Base-by-base conservation (phyloP, 1,284 basidiomycete species). In the Papiliotrema laurentii region DNA sequence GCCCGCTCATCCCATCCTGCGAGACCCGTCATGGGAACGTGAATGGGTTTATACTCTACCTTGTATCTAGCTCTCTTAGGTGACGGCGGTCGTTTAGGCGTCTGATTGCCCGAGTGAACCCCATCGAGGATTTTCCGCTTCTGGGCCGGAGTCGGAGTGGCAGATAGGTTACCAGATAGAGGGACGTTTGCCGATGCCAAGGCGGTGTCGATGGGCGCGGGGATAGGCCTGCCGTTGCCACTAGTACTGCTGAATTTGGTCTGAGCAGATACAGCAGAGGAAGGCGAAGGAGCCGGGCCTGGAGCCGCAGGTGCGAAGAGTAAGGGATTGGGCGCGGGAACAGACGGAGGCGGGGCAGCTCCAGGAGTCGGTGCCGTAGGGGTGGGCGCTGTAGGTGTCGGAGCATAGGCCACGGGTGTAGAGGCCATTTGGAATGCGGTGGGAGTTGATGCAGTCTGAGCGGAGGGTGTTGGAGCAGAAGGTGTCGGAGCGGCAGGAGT, bases 11-110 rank as follows among this genome's bases (percentile, higher is more conserved):
- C 89, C 64, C 91, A 85, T 13, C 93, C 93, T 27, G 89, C 91
- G 51, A 83, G 78, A 0, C 84, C 85, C n/a, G 86, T 83, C 25
- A 88, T 71, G 49, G 87, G 84, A 24, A 87, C 83, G 10, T 81
- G 81, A 16, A 89, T 76, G 0, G 94, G 94, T 24, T 87, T 77
- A 68, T 97, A 98, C 75, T 92, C 88, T 59, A 97, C 87, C 73
- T 86, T 89, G 62, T 87, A 85, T 51, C 89, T 82, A 31, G 81
- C 71, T 6, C 76, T 71, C 51, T 62, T 73, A 27, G 56, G 66
- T 6, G 49, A 60, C 39, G 48, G 59, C 14, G 50, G 63, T 38
- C 43, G 9, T 21, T 22, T 11, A 13, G 24, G 18, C 11, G 24
- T 13, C 13, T 10, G 24, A 10, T 16, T 11, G 10, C 10, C 39